Base-by-base conservation (phyloP, 176 grass and related monocot genomes). In the Oropetium thomaeum region DNA sequence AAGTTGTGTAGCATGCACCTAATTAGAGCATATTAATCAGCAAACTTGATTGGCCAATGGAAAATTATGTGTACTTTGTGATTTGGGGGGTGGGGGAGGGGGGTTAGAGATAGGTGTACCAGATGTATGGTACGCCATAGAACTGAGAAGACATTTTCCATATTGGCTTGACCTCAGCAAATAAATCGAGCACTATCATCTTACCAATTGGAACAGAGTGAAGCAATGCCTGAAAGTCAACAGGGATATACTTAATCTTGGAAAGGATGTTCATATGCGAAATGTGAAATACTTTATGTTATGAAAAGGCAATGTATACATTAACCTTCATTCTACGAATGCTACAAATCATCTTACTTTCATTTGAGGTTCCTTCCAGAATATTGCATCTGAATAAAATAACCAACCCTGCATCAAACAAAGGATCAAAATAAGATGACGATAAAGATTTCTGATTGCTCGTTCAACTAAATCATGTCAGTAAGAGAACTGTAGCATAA, bases 1-100 rank as follows among this genome's bases (percentile, higher is more conserved):
- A 97, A 97, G 69, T 97, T 97, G 83, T 97, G 93, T 79, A 97
- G 76, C 94, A 97, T 89, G 85, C 94, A 97, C 94, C 94, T 97
- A 83, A 76, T 70, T 86, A 68, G 72, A 83, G 58, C 11, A 77
- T 51, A 62, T 20, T 22, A 74, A 77, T 58, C 23, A 59, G 54
- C 73, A 51, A 43, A 51, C 28, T 53, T 62, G 43, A 12, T 62
- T 52, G 33, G 35, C 4, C 82, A 87, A 70, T 9, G 26, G 14
- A 33, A 48, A 77, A 20, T 30, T 69, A 10, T 27, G n/a, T 37
- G 63, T 30, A 25, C 31, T 45, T 23, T 0, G 32, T 4, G 41
- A 26, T 48, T 5, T 38, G 35, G 5, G 35, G 5, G 35, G 35
- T 10, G 0, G 2, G 54, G 25, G 45, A 0, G 16, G 45, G 5